Base-by-base conservation (phyloP, 305 asterid genomes). In the Salvia sclarea region DNA sequence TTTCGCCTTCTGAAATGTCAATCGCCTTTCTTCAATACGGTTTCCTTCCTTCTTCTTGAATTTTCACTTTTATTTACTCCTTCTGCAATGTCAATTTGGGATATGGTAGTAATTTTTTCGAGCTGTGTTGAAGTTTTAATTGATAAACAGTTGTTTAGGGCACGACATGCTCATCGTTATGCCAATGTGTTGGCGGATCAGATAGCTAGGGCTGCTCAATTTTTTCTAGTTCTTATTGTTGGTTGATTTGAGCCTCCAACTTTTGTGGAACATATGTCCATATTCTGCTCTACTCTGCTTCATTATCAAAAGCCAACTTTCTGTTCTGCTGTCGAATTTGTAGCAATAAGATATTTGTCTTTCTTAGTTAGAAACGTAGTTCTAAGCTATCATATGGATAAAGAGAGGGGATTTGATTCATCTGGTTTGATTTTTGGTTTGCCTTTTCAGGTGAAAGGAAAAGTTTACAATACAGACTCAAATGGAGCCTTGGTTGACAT, bases 401-500 rank as follows among this genome's bases (percentile, higher is more conserved):
- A 58, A 16, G 37, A 10, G 18, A 54, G 24, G 12, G 38, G 10
- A n/a, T n/a, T 61, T 49, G 50, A 5, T 68, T 48, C 35, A 10
- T 50, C 22, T 40, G 14, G 37, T 8, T 56, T 59, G 30, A 33
- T 14, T 31, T 13, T 21, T 25, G 16, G 8, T 16, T 44, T 13
- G 5, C 2, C 16, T 37, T 79, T 44, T 64, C 74, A 93, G 98
- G 95, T 88, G 4, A 93, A 84, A 70, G 98, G 98, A 72, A 90
- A 82, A 25, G 92, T 93, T 49, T 88, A 79, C 67, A 78, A 70
- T 35, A 64, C 76, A 37, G 97, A 90, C 64, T 89, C 86, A 44
- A 83, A 83, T 66, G 96, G 98, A 56, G 98, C 98, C 64, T 71
- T 93, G 35, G 97, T 93, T 65, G 98, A 93, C 82, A 84, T 88